Evolutionary conservation across 805 yeast species (phyloP), one percentile per base, ranked within the genome.

Genomic region (Allodekkera sacchari): DNA sequence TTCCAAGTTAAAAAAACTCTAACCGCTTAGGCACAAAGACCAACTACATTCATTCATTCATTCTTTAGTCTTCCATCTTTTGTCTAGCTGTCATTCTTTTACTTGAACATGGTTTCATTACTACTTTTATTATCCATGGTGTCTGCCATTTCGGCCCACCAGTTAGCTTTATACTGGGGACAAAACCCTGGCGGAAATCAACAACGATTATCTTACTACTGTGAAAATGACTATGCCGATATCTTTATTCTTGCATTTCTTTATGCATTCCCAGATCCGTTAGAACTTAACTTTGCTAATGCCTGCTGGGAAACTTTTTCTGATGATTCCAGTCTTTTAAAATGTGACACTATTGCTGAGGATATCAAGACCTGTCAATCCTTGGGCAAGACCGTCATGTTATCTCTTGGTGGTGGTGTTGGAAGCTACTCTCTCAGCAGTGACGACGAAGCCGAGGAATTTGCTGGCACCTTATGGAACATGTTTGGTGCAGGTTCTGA

Each of bases 341-440:
- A 61, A 27, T 60, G 75, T 48, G 45, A 47, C 20, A 37, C 50
- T 42, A 68, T 62, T 36, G 85, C 68, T 15, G 59, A 63, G 24
- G 92, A 83, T 44, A 85, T 87, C 41, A 48, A 64, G 36, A 65
- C 76, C 5, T 88, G 96, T 61, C 96, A 88, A 59, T 47, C 60
- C 2, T 50, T 64, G n/a, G 96, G 95, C 31, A 82, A 82, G 45
- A 79, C 77, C 44, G 77, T 88, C 3, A 51, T 88, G 22, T 53
- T 88, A 7, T 84, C 95, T 1, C 53, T 88, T 31, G 87, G 88
- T 21, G 95, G 95, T 47, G 78, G 83, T 17, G 40, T 59, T 15
- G 80, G 79, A 4, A 36, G 56, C 19, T 75, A 74, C 44, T 79
- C 80, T 0, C 74, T 78, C 44, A 31, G 53, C 4, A 47, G 59